Evolutionary conservation across 768 basidiomycete genomes (phyloP), one percentile per base, ranked within the genome.

Genomic region (Rickenella mellea): DNA sequence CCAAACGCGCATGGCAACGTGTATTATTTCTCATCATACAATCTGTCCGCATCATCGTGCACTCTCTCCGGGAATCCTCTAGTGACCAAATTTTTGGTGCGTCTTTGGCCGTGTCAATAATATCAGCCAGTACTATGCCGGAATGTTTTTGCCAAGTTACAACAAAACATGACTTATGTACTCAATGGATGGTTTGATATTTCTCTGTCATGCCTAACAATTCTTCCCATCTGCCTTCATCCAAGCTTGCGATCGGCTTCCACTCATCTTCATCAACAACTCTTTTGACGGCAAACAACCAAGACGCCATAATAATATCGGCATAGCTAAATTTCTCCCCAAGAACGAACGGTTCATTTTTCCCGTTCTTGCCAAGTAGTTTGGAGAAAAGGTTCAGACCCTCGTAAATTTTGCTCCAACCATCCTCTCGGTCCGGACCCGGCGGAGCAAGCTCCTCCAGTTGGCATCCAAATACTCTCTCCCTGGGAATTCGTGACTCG

Each of bases 181-280:
- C n/a, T 32, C 30, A 32, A n/a, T 32, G 4, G 19, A 12, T 15
- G 11, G 9, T 14, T 19, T 19, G 33, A 40, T 63, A 67, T 29
- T 56, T 54, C 47, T 56, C 53, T 32, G 68, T 46, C 21, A 51
- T 47, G 14, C 53, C 53, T 4, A 63, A 25, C 11, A 64, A 48
- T 24, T 44, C 51, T 24, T 33, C 57, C 72, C 69, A 73, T 27
- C 62, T 53, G 14, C 68, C 70, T 12, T 51, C 59, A 39, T 69
- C 55, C 65, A 62, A 67, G 20, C 46, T 55, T 30, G 45, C 47
- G 12, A 74, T 44, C n/a, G 61, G 57, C 33, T 56, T 61, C 70
- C 70, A 74, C 40, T 66, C 60, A 30, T 57, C 47, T 30, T 66
- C 66, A 10, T 70, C 61, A 36, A 56, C 55, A 2, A 64, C 27